A percentile compares a stretch with the other conserved stretches of the same genome.
These are phyloP conservation scores for Yarrowia sp. DNA, from an alignment of 805 yeast species.

Conservation along the genomic window DNA sequence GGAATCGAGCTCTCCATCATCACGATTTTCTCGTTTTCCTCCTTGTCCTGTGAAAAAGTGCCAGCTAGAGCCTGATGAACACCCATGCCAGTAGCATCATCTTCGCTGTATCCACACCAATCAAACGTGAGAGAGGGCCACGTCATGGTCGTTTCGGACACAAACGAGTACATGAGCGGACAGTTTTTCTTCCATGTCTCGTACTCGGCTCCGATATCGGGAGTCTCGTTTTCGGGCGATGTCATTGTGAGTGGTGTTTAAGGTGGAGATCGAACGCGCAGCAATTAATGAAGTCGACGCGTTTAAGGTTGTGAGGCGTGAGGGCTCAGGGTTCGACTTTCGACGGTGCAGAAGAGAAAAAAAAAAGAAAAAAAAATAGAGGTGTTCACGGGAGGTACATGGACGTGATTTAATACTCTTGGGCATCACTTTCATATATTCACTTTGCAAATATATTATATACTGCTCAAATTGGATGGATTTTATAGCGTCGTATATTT, in stretches of 20 bases:
- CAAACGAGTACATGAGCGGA: slow-evolving; percentile 63
- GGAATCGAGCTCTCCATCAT: slow-evolving; percentile 7
- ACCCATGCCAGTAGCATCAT: neutral
- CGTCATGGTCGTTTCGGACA: slow-evolving; percentile 60
- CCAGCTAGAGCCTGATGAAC: slow-evolving; percentile 55
- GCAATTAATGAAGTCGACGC: slow-evolving; percentile 5
- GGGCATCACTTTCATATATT: too few species aligned
- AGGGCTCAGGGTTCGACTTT: neutral
- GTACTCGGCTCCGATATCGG: slow-evolving; percentile 51
- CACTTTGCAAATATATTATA: too few species aligned
- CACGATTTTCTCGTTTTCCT: slow-evolving; percentile 13
- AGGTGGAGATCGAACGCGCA: slow-evolving; percentile 2
- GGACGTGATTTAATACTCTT: too few species aligned
- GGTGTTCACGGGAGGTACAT: too few species aligned
- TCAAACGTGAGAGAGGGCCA: slow-evolving; percentile 70
- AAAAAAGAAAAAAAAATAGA: too few species aligned
- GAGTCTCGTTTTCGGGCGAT: slow-evolving; percentile 6
- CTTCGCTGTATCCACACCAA: slow-evolving; percentile 50
- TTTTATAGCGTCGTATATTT: too few species aligned
- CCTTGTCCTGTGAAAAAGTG: slow-evolving; percentile 52
- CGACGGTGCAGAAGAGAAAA: neutral
- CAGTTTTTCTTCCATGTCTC: slow-evolving; percentile 69
- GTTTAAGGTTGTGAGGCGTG: neutral
- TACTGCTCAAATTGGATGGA: too few species aligned
- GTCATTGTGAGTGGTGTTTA: neutral